phyloP scores from a whole-genome alignment of 2,329 filamentous ascomycete species.

The Rosellinia necatrix region DNA sequence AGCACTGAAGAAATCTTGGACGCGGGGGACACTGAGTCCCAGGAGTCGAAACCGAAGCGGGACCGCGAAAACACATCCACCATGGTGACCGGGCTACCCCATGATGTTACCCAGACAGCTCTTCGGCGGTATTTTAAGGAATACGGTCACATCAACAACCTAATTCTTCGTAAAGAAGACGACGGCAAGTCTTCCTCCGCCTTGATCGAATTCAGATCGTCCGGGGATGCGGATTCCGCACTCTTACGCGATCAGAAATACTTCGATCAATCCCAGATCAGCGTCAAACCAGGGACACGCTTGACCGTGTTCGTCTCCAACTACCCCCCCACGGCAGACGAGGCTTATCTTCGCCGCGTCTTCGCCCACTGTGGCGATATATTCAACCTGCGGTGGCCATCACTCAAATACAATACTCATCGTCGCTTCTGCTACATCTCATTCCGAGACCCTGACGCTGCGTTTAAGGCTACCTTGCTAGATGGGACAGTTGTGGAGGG shows the following conservation, averaged over 20 bases:
- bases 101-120: slow-evolving; percentile 69
- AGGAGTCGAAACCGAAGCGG: slow-evolving; percentile 62
- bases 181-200: slow-evolving; percentile 68
- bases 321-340: slow-evolving; percentile 78
- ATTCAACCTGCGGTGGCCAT: slow-evolving; percentile 85
- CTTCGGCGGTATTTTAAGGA: slow-evolving; percentile 90
- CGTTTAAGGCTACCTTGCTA: slow-evolving; percentile 72
- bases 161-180: slow-evolving; percentile 69
- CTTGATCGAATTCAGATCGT: slow-evolving; percentile 81
- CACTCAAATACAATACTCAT: slow-evolving; percentile 83
- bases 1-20: slow-evolving; percentile 45
- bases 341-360: slow-evolving; percentile 68
- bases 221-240: slow-evolving; percentile 81
- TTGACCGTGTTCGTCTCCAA: slow-evolving; percentile 90
- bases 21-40: slow-evolving; percentile 38
- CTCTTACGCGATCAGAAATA: slow-evolving; percentile 80
- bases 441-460: slow-evolving; percentile 72
- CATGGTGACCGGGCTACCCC: slow-evolving; percentile 77
- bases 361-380: slow-evolving; percentile 81
- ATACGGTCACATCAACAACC: slow-evolving; percentile 80
- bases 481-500: slow-evolving; percentile 73
- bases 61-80: slow-evolving; percentile 91
- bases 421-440: slow-evolving; percentile 96
- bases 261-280: slow-evolving; percentile 73
- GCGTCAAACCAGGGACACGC: slow-evolving; percentile 74